These are phyloP conservation scores for Viola odorata DNA, from an alignment of 345 rosid genomes.

Conservation along the genomic window DNA sequence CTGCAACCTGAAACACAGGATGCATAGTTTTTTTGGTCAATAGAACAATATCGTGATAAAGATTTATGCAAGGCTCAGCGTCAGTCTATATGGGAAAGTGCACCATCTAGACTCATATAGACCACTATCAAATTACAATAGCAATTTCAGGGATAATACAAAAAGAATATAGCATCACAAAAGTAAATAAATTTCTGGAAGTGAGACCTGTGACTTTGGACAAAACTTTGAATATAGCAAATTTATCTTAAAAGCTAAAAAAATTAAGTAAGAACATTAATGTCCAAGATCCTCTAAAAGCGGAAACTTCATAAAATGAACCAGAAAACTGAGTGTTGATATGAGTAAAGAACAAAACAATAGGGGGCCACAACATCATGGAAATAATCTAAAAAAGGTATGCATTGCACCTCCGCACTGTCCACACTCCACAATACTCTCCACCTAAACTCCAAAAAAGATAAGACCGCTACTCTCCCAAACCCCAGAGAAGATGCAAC, in stretches of 20 bases:
- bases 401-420: not conserved
- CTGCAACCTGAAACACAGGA: slow-evolving; percentile 62
- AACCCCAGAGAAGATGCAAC: not conserved
- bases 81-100: not conserved
- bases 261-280: not conserved
- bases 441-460: no score
- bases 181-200: no score
- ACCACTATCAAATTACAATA: no score
- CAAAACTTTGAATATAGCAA: no score
- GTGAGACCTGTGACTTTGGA: no score
- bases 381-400: not conserved
- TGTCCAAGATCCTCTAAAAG: not conserved
- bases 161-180: no score
- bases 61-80: not conserved
- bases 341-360: no score
- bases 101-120: no score
- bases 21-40: slow-evolving; percentile 4
- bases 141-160: no score
- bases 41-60: not conserved
- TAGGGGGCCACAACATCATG: no score
- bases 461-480: not conserved
- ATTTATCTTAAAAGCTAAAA: no score
- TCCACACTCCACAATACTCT: no score
- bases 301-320: not conserved
- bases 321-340: not conserved